Base-by-base conservation (phyloP, 108 stramenopile species). In the Schizochytrium sp. region DNA sequence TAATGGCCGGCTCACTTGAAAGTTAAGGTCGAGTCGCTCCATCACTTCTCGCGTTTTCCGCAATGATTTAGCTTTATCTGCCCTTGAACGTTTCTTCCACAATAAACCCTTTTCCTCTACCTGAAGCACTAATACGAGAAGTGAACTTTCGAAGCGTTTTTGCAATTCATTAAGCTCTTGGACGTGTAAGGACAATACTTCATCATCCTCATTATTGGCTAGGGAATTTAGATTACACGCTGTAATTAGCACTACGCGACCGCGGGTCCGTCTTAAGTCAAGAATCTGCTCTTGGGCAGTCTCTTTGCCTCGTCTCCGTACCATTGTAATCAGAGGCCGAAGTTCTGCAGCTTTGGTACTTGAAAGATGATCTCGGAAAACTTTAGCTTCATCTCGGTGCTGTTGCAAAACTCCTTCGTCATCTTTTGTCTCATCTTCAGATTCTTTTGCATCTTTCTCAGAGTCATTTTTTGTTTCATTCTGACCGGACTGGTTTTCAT, bases 1-100 rank as follows among this genome's bases (percentile, higher is more conserved):
- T 44, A 69, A 7, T 44, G 64, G 64, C 2, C 64, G 64, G 64
- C 64, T 69, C 64, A 69, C 28, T 15, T 69, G 64, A 15, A 69
- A 69, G 12, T 7, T 5, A 15, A 69, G 19, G 15, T 69, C 64
- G 1, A 69, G 64, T 8, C 7, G 40, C 3, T 69, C 64, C 64
- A 69, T 69, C 5, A 38, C 64, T 13, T 69, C 7, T 7, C 64
- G 64, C 64, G 64, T 69, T 3, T 69, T 12, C 10, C 64, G 64
- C 64, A 69, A 69, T 8, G 64, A 38, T 7, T 13, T 38, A 5
- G 64, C 64, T 15, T 69, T 69, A 7, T 7, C 7, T 15, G 64
- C 64, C 7, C 64, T 38, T 44, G 64, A 69, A 12, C 64, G 64
- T 15, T 69, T 69, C 42, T 44, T 38, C 64, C 64, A 69, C 5